Evolutionary conservation across 2,329 filamentous ascomycete species (phyloP).

Genomic region (Alternaria ventricosa): DNA sequence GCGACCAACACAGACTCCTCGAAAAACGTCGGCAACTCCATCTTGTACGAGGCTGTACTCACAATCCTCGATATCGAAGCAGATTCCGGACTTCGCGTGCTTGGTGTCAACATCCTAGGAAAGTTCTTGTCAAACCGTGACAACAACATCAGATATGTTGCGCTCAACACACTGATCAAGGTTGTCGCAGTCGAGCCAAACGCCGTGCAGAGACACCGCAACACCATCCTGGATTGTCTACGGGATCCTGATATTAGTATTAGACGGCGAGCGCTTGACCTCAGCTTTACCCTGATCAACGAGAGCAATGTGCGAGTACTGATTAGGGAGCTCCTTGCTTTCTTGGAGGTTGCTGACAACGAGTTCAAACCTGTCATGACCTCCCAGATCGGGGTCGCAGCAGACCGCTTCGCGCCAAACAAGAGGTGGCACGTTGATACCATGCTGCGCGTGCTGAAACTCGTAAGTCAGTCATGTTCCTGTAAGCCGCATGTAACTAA

Average conservation of each 20-base stretch:
- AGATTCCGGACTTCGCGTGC: slow-evolving; percentile 89
- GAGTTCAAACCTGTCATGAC: slow-evolving; percentile 99
- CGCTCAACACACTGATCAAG: slow-evolving; percentile 95
- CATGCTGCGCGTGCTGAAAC: slow-evolving; percentile 89
- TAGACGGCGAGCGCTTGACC: slow-evolving; percentile 88
- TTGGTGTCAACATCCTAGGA: slow-evolving; percentile 97
- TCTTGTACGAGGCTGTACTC: slow-evolving; percentile 94
- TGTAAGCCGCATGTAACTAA: slow-evolving; percentile 11
- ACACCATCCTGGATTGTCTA: slow-evolving; percentile 95
- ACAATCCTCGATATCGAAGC: slow-evolving; percentile 98
- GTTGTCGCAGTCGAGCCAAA: slow-evolving; percentile 98
- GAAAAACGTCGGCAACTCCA: slow-evolving; percentile 98
- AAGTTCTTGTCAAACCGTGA: slow-evolving; percentile 99
- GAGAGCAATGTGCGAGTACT: slow-evolving; percentile 93
- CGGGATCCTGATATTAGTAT: slow-evolving; percentile 99
- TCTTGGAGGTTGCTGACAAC: slow-evolving; percentile 95
- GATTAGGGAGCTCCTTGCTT: slow-evolving; percentile 90
- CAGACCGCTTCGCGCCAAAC: slow-evolving; percentile 93
- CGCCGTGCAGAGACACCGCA: slow-evolving; percentile 93
- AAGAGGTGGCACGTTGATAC: slow-evolving; percentile 99
- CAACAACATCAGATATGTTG: slow-evolving; percentile 99
- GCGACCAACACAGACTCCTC: slow-evolving; percentile 97
- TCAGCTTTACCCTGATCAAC: slow-evolving; percentile 98
- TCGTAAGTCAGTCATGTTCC: slow-evolving; percentile 51
- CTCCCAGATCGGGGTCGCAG: slow-evolving; percentile 94